These are phyloP conservation scores for Verticillium nonalfalfae DNA, from an alignment of 2,329 filamentous ascomycete genomes.

Conservation along the genomic window DNA sequence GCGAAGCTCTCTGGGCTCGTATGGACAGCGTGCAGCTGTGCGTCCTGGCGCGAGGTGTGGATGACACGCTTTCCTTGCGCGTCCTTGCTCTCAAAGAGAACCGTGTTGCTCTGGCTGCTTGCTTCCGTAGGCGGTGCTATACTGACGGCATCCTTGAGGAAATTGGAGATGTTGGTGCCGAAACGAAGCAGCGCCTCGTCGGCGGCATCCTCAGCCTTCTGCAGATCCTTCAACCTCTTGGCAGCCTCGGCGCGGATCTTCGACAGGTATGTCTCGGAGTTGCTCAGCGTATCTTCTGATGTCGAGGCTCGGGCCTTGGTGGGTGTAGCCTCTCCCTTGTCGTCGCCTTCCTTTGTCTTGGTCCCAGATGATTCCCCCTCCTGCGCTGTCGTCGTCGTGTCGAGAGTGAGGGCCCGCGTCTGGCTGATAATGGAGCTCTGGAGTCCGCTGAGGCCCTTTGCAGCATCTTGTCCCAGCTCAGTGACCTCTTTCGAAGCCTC, in stretches of 20 bases:
- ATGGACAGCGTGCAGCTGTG: slow-evolving; percentile 93
- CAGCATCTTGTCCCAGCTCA: slow-evolving; percentile 73
- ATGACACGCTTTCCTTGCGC: slow-evolving; percentile 86
- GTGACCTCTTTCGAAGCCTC: slow-evolving; percentile 81
- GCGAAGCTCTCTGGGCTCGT: slow-evolving; percentile 75
- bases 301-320: slow-evolving; percentile 30
- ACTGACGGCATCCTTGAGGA: slow-evolving; percentile 82
- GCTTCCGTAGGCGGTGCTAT: slow-evolving; percentile 67
- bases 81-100: slow-evolving; percentile 93
- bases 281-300: slow-evolving; percentile 35
- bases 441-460: slow-evolving; percentile 70
- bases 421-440: slow-evolving; percentile 62
- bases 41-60: slow-evolving; percentile 89
- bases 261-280: slow-evolving; percentile 61
- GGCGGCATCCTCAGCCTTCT: slow-evolving; percentile 88
- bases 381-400: slow-evolving; percentile 25
- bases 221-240: slow-evolving; percentile 80
- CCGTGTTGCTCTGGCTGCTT: slow-evolving; percentile 45
- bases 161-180: slow-evolving; percentile 82
- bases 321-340: slow-evolving; percentile 38
- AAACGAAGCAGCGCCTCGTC: slow-evolving; percentile 93
- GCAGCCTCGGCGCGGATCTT: slow-evolving; percentile 71
- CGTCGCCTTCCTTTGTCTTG: slow-evolving; percentile 13
- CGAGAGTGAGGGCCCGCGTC: slow-evolving; percentile 67
- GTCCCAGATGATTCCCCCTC: slow-evolving; percentile 12